These are phyloP conservation scores for Mycena amicta DNA, from an alignment of 768 basidiomycete species.

Conservation along the genomic window DNA sequence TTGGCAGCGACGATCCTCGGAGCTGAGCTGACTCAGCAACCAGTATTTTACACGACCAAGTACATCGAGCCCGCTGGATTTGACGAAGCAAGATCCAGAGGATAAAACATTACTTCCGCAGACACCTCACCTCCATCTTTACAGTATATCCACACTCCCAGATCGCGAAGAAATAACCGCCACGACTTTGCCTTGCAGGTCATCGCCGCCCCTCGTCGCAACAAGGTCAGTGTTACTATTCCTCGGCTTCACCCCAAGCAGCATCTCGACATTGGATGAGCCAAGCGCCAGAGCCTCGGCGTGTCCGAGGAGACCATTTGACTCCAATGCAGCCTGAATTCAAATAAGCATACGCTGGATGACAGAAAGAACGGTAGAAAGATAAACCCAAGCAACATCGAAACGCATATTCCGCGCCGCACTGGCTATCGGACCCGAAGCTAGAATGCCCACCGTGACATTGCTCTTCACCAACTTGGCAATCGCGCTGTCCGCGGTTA, in stretches of 20 bases:
- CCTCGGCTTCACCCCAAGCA: slow-evolving; percentile 36
- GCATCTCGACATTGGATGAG: slow-evolving; percentile 44
- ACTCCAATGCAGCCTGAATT: slow-evolving; percentile 41
- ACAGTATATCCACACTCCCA: slow-evolving; percentile 10
- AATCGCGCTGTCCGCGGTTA: slow-evolving; percentile 58
- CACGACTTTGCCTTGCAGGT: slow-evolving; percentile 41
- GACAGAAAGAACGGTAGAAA: background rate
- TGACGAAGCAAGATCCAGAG: too few species aligned
- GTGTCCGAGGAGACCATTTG: slow-evolving; percentile 38
- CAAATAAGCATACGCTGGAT: background rate
- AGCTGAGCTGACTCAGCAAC: too few species aligned
- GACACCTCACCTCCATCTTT: too few species aligned
- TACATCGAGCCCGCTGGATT: too few species aligned
- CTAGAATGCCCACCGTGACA: slow-evolving; percentile 61
- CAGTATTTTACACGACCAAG: too few species aligned
- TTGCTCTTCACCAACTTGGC: slow-evolving; percentile 58
- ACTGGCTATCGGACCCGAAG: slow-evolving; percentile 56
- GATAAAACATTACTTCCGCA: too few species aligned
- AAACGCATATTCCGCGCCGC: slow-evolving; percentile 71
- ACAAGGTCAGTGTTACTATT: slow-evolving; percentile 37
- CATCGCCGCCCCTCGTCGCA: slow-evolving; percentile 39
- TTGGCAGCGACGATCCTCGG: too few species aligned
- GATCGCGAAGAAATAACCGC: slow-evolving; percentile 33
- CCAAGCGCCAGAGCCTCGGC: slow-evolving; percentile 39
- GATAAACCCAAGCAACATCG: slow-evolving; percentile 56